Evolutionary conservation across 805 yeast genomes (phyloP), one percentile per base, ranked within the genome.

Genomic region (Debaryomyces maramus): DNA sequence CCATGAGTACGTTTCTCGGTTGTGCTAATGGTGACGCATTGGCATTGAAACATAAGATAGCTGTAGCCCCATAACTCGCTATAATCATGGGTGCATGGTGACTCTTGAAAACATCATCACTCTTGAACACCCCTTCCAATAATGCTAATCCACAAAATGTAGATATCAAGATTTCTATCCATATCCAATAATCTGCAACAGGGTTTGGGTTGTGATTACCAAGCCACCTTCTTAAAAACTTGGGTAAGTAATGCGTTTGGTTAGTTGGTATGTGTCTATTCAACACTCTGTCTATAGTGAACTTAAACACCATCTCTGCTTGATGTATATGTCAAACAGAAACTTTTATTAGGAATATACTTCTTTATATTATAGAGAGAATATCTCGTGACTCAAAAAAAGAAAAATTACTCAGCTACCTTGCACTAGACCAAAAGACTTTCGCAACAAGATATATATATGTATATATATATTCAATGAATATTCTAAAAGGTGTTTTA

Each of bases 1-100:
- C 87, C 31, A 76, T 28, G 9, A 81, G 35, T 2, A 81, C 61
- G 52, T 76, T 78, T 34, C 87, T 57, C 0, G 88, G 88, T 60
- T 82, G 88, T 1, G 85, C 78, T 33, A 82, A 58, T 1, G 88
- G 87, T 0, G 75, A 73, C 15, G 56, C 69, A n/a, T 65, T 60
- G 1, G 77, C 73, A 51, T 81, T 81, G 58, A 75, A 82, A 30
- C 77, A 61, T 9, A 82, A 61, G 24, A 82, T 73, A 1, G 85
- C 83, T 2, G 81, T 64, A 0, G 88, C 88, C 0, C 83, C 88
- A 47, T 77, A 77, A 46, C 73, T 63, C 3, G 81, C 82, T 28
- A 77, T 61, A n/a, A 78, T 65, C 8, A 66, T 51, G 3, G 81
- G 81, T 0, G 77, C 72, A 49, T 69, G 66, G 43, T 67, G 70